A percentile compares a stretch with the other conserved stretches of the same genome.
Conservation (phyloP, 495 filamentous ascomycete species). For the Xylaria sp. region DNA sequence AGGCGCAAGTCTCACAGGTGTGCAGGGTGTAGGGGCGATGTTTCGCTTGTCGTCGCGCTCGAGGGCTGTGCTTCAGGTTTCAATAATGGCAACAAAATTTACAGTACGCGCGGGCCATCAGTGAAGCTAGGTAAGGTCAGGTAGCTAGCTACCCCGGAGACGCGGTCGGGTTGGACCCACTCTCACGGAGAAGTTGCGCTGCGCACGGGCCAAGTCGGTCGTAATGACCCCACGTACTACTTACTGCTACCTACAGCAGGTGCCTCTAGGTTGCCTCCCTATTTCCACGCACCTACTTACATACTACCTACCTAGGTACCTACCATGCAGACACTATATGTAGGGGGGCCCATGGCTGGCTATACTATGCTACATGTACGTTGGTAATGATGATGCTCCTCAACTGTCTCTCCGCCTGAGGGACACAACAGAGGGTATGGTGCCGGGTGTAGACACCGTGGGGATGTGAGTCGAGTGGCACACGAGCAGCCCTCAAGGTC, state of each 20-base stretch:
- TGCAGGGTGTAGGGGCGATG: neutral
- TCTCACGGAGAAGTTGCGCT: neutral
- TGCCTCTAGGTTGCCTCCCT: too few relatives aligned
- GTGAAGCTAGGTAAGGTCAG: too few relatives aligned
- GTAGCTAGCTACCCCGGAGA: slow-evolving; percentile 23
- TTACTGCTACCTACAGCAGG: too few relatives aligned
- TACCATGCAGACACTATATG: too few relatives aligned
- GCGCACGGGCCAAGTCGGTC: neutral
- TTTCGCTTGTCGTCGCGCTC: neutral
- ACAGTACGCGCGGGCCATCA: neutral
- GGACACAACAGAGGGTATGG: neutral
- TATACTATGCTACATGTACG: too few relatives aligned
- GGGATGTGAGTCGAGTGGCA: neutral
- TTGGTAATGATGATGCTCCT: too few relatives aligned
- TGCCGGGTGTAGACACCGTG: neutral
- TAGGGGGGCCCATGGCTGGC: too few relatives aligned
- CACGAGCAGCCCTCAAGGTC: slow-evolving; percentile 5
- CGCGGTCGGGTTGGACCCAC: slow-evolving; percentile 17
- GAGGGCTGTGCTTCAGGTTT: neutral
- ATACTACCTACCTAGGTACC: too few relatives aligned
- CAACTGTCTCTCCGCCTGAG: neutral
- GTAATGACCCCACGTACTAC: neutral
- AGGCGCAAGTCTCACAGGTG: neutral
- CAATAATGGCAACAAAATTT: slow-evolving; percentile 17
- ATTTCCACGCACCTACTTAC: too few relatives aligned